These are phyloP conservation scores for Endothia cerciana DNA, from an alignment of 2,329 filamentous ascomycete species.

Conservation along the genomic window DNA sequence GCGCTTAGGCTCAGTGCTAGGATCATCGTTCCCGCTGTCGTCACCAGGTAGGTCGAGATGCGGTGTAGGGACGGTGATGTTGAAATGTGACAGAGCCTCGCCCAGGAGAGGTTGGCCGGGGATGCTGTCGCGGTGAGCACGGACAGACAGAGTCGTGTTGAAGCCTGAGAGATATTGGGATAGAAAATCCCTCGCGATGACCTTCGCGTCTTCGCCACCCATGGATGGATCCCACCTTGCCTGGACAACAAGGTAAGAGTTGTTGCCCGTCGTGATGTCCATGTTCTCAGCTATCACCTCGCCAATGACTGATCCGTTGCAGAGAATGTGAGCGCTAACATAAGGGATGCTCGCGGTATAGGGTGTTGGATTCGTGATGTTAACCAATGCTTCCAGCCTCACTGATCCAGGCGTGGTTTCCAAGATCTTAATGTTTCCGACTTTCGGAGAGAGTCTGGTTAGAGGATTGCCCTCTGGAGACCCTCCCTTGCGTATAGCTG, in stretches of 20 bases:
- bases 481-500: conserved; percentile 27
- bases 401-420: conserved; percentile 75
- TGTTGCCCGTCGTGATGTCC: conserved; percentile 68
- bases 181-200: conserved; percentile 71
- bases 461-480: conserved; percentile 44
- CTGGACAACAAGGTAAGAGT: conserved; percentile 68
- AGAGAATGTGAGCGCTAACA: conserved; percentile 74
- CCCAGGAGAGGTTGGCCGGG: conserved; percentile 75
- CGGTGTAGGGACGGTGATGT: conserved; percentile 73
- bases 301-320: conserved; percentile 75
- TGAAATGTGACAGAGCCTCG: conserved; percentile 71
- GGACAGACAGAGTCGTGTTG: conserved; percentile 80
- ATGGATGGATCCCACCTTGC: conserved; percentile 76
- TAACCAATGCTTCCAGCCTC: conserved; percentile 71
- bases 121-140: conserved; percentile 72
- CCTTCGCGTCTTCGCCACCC: conserved; percentile 63
- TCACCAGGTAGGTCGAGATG: conserved; percentile 61
- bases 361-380: conserved; percentile 86
- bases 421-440: conserved; percentile 73
- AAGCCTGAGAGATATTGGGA: conserved; percentile 86
- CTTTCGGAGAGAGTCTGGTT: conserved; percentile 58
- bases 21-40: conserved; percentile 42
- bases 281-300: conserved; percentile 71
- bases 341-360: conserved; percentile 85
- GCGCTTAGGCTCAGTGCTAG: not conserved